phyloP scores from a whole-genome alignment of 2,329 filamentous ascomycete genomes.

The Fusarium nurragi region DNA sequence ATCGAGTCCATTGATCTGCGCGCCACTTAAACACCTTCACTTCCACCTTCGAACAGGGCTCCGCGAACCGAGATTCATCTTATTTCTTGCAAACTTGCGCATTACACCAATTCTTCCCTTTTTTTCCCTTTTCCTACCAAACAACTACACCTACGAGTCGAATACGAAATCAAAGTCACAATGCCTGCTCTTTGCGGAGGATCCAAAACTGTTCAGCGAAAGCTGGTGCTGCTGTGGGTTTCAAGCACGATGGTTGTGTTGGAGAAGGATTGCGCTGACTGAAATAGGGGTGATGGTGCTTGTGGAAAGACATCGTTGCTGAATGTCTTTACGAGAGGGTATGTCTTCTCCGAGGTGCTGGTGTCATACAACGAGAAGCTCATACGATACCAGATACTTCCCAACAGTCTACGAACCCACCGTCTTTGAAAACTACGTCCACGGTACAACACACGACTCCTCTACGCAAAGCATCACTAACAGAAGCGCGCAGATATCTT shows the following conservation, averaged over 20 bases:
- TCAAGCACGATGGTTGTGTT: neutral
- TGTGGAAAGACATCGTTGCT: conserved; percentile 96
- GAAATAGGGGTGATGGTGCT: conserved; percentile 85
- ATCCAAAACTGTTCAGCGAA: conserved; percentile 89
- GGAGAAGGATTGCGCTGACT: conserved; percentile 22
- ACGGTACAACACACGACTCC: conserved; percentile 67
- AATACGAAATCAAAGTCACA: conserved; percentile 1
- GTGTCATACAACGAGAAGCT: conserved; percentile 17
- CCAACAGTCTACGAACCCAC: conserved; percentile 98
- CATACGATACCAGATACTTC: conserved; percentile 74
- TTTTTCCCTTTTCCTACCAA: neutral
- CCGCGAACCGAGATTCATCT: conserved; percentile 34
- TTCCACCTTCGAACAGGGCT: conserved; percentile 6
- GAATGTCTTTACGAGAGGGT: conserved; percentile 99
- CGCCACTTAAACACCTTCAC: conserved; percentile 14
- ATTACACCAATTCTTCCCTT: conserved; percentile 1
- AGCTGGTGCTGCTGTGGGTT: conserved; percentile 87
- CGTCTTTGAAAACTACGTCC: conserved; percentile 98
- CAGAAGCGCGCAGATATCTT: conserved; percentile 79
- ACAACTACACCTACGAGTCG: conserved; percentile 10
- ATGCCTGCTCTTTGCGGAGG: conserved; percentile 67
- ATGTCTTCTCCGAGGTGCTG: conserved; percentile 48
- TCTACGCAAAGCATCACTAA: conserved; percentile 2
- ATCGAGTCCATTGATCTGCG: conserved; percentile 18
- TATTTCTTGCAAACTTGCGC: conserved; percentile 5